These are phyloP conservation scores for Aspergillus candidus DNA, from an alignment of 2,329 filamentous ascomycete species.

Conservation along the genomic window DNA sequence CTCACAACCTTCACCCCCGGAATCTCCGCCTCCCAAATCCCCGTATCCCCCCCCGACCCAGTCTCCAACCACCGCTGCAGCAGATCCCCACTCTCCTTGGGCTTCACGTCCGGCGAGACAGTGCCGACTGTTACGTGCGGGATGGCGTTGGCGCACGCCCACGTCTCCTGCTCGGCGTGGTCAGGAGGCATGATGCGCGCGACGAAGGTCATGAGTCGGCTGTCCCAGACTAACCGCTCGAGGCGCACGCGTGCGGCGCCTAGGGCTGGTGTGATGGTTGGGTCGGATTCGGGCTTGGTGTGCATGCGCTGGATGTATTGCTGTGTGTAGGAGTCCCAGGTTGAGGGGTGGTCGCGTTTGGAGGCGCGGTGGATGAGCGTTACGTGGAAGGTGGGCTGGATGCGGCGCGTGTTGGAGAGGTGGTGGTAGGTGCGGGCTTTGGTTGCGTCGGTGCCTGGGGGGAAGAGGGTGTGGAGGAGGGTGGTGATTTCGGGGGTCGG, in stretches of 20 bases:
- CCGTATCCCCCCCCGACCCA: slow-evolving; percentile 46
- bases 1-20: slow-evolving; percentile 51
- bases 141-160: slow-evolving; percentile 68
- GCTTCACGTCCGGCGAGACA: slow-evolving; percentile 66
- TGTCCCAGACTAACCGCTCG: slow-evolving; percentile 71
- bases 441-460: slow-evolving; percentile 44
- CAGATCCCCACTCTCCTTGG: slow-evolving; percentile 88
- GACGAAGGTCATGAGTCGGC: slow-evolving; percentile 84
- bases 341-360: slow-evolving; percentile 54
- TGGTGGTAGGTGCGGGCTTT: slow-evolving; percentile 66
- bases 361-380: slow-evolving; percentile 80
- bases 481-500: slow-evolving; percentile 46
- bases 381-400: slow-evolving; percentile 86
- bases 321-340: slow-evolving; percentile 70
- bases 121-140: slow-evolving; percentile 91
- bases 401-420: slow-evolving; percentile 64
- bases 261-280: slow-evolving; percentile 27
- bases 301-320: slow-evolving; percentile 45
- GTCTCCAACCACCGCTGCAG: slow-evolving; percentile 66
- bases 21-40: slow-evolving; percentile 51
- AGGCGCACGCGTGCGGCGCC: slow-evolving; percentile 45
- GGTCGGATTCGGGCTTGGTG: slow-evolving; percentile 19
- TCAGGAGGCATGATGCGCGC: slow-evolving; percentile 55
- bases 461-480: slow-evolving; percentile 66
- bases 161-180: slow-evolving; percentile 43